Evolutionary conservation across 169 alveolate species (phyloP), one percentile per base, ranked within the genome.

Genomic region (Fabrea salina): DNA sequence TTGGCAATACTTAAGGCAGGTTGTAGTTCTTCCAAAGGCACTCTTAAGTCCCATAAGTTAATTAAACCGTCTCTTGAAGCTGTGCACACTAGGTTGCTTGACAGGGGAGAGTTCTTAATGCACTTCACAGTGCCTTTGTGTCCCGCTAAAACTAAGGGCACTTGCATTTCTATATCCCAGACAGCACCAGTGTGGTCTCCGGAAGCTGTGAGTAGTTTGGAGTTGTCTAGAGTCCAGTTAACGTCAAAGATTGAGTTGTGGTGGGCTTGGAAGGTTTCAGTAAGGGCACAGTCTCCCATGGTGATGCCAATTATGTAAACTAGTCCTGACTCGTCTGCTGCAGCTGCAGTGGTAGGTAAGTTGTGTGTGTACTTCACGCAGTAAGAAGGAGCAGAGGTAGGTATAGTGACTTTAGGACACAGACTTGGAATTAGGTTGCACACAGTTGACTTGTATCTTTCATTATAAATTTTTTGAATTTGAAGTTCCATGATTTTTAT

Each of bases 41-140:
- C n/a, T 32, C 78, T 37, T 13, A 43, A 1, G 35, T 67, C 78
- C 33, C 78, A 67, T 1, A 67, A 19, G 33, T n/a, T 22, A 32
- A 67, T 67, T 7, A 8, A n/a, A n/a, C 78, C 78, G 27, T 67
- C 78, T 43, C 78, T 67, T 4, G 78, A 37, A 40, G 61, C 78
- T 40, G 78, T 67, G 13, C 61, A 25, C 22, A 41, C 39, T 0
- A 67, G 40, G 7, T 7, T 19, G 22, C 19, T 3, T 0, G 30
- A 19, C 19, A 7, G n/a, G 7, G 78, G 78, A 16, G 22, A 37
- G 25, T 39, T 43, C 32, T 43, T 37, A 67, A 67, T 67, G 30
- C 61, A 41, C 41, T 67, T 67, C 22, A 67, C 64, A 19, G 61
- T 22, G 0, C 78, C 78, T 67, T 19, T 19, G 33, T 67, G 78